A percentile compares a stretch with the other conserved stretches of the same genome.
phyloP scores from a whole-genome alignment of 106 monocot species.

The Iris macrosiphon region DNA sequence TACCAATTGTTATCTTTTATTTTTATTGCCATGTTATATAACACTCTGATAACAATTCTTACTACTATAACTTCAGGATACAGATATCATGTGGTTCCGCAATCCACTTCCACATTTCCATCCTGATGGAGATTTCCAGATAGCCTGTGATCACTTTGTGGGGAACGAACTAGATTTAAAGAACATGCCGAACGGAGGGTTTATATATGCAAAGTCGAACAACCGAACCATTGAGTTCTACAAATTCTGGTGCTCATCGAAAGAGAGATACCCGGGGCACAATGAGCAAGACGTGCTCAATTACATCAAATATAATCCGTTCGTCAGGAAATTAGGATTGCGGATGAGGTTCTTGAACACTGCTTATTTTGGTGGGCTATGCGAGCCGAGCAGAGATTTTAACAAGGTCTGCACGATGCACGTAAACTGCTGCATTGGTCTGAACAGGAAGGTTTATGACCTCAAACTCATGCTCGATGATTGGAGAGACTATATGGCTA shows the following conservation, averaged over 20 bases:
- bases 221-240: slow-evolving; percentile 23
- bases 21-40: no score
- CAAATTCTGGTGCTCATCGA: slow-evolving; percentile 17
- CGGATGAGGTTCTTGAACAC: slow-evolving; percentile 18
- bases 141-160: slow-evolving; percentile 21
- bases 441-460: slow-evolving; percentile 16
- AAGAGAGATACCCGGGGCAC: slow-evolving; percentile 6
- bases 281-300: slow-evolving; percentile 33
- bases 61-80: no score
- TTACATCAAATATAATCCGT: slow-evolving; percentile 19
- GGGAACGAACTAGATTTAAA: slow-evolving; percentile 9
- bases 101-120: slow-evolving; percentile 18
- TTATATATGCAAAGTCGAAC: slow-evolving; percentile 25
- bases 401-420: slow-evolving; percentile 25
- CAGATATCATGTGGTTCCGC: slow-evolving; percentile 21
- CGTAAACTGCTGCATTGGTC: slow-evolving; percentile 22
- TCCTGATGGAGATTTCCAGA: slow-evolving; percentile 26
- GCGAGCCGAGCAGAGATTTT: slow-evolving; percentile 23
- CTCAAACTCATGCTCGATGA: slow-evolving; percentile 17
- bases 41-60: no score
- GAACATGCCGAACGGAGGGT: slow-evolving; percentile 26
- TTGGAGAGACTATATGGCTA: slow-evolving; percentile 14
- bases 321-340: slow-evolving; percentile 9
- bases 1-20: no score
- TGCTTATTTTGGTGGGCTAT: slow-evolving; percentile 21